Evolutionary conservation across 2,329 filamentous ascomycete species (phyloP), one percentile per base, ranked within the genome.

Genomic region (Neonectria sp.): DNA sequence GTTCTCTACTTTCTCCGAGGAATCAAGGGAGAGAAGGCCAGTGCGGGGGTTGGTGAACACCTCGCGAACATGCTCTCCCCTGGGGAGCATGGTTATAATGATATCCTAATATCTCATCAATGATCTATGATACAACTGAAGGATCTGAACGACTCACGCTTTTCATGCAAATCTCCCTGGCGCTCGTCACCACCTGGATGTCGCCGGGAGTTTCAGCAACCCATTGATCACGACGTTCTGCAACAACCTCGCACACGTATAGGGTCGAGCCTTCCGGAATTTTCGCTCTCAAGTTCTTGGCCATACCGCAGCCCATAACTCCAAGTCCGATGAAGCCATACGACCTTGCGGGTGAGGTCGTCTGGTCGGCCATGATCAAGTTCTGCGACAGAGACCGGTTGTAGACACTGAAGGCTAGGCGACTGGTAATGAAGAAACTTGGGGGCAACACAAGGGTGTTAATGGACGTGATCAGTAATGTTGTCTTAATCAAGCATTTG

Each of bases 271-370:
- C 62, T 3, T 67, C 31, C 1, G 67, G 66, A 6, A 81, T 60
- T 2, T 76, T 75, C 6, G 59, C 61, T 4, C 75, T 72, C 1
- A 80, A 70, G 60, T 80, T 81, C 68, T 75, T 78, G 1, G 79
- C 79, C 78, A 81, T 81, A 21, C 76, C 75, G 53, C 77, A 80
- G 4, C 79, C 77, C 78, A 79, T 80, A 3, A 79, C 75, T 6
- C 78, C 78, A 45, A 80, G 72, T 46, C 79, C 78, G 25, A 63
- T 58, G 17, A 63, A 63, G 17, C 60, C 53, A 33, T 49, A 63
- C 6, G 45, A 48, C 24, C 17, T 25, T n/a, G 45, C 24, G 24
- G 24, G 45, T 27, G 45, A 48, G 24, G 3, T 48, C 11, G 25
- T 27, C 24, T 15, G 24, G 13, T 27, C 21, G 4, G 12, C 45